phyloP scores from a whole-genome alignment of 2,329 filamentous ascomycete genomes.

The Stagonosporopsis cucurbitacearum region DNA sequence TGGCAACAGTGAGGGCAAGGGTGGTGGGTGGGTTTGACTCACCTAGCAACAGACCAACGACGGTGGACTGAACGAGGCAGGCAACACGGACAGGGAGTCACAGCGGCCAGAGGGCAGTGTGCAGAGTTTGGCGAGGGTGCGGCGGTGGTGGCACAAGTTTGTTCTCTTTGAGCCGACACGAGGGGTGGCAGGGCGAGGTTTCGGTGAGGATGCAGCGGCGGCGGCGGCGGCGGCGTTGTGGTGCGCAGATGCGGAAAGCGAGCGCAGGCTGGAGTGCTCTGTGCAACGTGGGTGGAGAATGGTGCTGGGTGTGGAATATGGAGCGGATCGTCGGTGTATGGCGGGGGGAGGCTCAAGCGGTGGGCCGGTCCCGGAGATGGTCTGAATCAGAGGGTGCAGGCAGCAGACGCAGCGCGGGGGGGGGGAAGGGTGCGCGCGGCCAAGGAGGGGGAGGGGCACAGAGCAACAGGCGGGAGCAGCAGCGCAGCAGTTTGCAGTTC shows the following conservation, averaged over 20 bases:
- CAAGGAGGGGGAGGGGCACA: not conserved
- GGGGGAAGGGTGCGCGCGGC: not conserved
- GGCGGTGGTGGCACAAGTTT: constrained; percentile 37
- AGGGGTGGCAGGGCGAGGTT: constrained; percentile 17
- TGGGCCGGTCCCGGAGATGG: constrained; percentile 20
- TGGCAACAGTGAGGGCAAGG: constrained; percentile 17
- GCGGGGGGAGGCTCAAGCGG: constrained; percentile 36
- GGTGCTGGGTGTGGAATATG: constrained; percentile 31
- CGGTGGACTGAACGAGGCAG: constrained; percentile 17
- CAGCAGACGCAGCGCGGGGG: constrained; percentile 15
- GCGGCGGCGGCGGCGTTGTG: constrained; percentile 10
- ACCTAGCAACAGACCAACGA: constrained; percentile 27
- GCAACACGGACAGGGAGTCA: constrained; percentile 9
- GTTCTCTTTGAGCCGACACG: constrained; percentile 33
- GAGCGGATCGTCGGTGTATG: constrained; percentile 34
- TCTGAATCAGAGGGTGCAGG: constrained; percentile 5
- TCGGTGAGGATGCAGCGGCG: constrained; percentile 7
- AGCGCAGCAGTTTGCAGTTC: too few relatives aligned
- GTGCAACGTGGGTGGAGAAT: constrained; percentile 17
- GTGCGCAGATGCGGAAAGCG: constrained; percentile 13
- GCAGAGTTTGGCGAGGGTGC: constrained; percentile 30
- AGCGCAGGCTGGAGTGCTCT: constrained; percentile 24
- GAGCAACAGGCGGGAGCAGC: constrained; percentile 12
- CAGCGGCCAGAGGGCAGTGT: too few relatives aligned
- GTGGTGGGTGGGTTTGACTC: constrained; percentile 35